These are phyloP conservation scores for Pharus latifolius DNA, from an alignment of 176 grass and related monocot species.

Conservation along the genomic window DNA sequence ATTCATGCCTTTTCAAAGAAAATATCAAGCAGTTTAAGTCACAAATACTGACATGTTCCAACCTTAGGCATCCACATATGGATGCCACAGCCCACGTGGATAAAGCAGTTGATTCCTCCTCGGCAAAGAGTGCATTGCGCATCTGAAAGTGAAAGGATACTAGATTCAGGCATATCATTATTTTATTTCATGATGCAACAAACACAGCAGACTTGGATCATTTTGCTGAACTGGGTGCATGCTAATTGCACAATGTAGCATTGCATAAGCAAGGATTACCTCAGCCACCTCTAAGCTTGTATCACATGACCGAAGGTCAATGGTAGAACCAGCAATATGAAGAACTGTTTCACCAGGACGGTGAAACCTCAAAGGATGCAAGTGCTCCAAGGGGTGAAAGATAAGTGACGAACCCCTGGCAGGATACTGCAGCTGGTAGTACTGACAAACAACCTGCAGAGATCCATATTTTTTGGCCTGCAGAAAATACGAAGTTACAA, in stretches of 20 bases:
- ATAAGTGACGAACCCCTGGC: conserved; percentile 70
- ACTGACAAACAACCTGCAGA: conserved; percentile 80
- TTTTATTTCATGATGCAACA: background rate
- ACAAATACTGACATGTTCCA: conserved; percentile 74
- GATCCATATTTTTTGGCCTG: conserved; percentile 87
- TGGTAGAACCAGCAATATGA: conserved; percentile 84
- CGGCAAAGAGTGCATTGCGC: conserved; percentile 67
- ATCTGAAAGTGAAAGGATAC: conserved; percentile 41
- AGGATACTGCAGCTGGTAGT: conserved; percentile 74
- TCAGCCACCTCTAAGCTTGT: conserved; percentile 81
- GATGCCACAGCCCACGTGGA: conserved; percentile 92
- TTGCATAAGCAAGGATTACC: conserved; percentile 35
- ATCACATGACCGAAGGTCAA: conserved; percentile 78
- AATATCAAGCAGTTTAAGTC: too few relatives aligned
- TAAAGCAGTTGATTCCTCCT: conserved; percentile 96
- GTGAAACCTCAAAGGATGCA: conserved; percentile 88
- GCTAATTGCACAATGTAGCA: background rate
- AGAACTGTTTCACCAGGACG: conserved; percentile 88
- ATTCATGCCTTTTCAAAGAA: too few relatives aligned
- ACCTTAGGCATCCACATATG: conserved; percentile 84
- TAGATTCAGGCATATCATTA: background rate
- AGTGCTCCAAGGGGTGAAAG: conserved; percentile 94
- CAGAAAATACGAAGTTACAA: conserved; percentile 16
- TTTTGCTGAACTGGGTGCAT: background rate
- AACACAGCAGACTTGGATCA: background rate